Evolutionary conservation across 2,329 filamentous ascomycete species (phyloP).

Genomic region (Exophiala alcalophila): DNA sequence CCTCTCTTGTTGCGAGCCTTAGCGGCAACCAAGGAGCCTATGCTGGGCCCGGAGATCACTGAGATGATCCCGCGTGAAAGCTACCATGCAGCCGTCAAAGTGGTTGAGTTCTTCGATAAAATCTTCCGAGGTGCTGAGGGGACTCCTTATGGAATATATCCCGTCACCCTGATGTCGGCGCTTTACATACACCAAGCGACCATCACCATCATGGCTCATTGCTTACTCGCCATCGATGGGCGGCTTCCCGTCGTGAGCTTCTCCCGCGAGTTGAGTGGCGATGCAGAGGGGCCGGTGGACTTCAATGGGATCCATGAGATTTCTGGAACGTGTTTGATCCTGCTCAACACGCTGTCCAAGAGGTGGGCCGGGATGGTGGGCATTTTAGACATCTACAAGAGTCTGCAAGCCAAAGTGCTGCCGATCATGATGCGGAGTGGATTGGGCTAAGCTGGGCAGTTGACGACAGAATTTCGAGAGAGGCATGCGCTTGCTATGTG

Average conservation of each 20-base stretch:
- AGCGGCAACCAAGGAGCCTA: slow-evolving; percentile 25
- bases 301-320: slow-evolving; percentile 31
- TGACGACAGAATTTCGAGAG: too few relatives aligned
- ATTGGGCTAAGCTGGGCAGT: slow-evolving; percentile 18
- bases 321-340: slow-evolving; percentile 29
- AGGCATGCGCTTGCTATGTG: too few relatives aligned
- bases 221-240: slow-evolving; percentile 34
- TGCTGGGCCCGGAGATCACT: slow-evolving; percentile 19
- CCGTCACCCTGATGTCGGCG: slow-evolving; percentile 35
- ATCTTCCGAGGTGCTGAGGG: slow-evolving; percentile 34
- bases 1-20: slow-evolving; percentile 32
- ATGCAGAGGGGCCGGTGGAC: slow-evolving; percentile 28
- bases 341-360: slow-evolving; percentile 30
- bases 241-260: slow-evolving; percentile 29
- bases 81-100: slow-evolving; percentile 33
- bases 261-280: slow-evolving; percentile 24
- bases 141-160: slow-evolving; percentile 33
- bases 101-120: slow-evolving; percentile 34
- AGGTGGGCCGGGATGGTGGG: slow-evolving; percentile 32
- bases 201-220: slow-evolving; percentile 34
- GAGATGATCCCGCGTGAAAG: slow-evolving; percentile 32
- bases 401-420: slow-evolving; percentile 30
- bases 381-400: slow-evolving; percentile 31
- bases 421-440: slow-evolving; percentile 28
- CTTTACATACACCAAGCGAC: slow-evolving; percentile 36